Conservation (phyloP, 2,329 filamentous ascomycete genomes). For the Diplodia mutila region DNA sequence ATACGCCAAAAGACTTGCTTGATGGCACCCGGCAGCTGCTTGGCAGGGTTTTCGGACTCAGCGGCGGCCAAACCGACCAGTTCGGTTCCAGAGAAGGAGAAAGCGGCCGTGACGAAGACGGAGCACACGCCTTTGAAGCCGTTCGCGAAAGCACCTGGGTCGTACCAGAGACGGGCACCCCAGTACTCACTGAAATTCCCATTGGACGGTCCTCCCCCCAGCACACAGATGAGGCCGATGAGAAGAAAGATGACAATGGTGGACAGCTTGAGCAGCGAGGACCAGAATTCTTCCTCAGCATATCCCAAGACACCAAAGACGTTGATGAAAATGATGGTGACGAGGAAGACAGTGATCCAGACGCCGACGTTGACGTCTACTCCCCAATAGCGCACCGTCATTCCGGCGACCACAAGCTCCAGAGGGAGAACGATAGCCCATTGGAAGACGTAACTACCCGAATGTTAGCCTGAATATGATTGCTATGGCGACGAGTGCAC, state of each 20-base stretch:
- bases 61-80: slow-evolving; percentile 77
- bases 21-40: slow-evolving; percentile 84
- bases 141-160: slow-evolving; percentile 83
- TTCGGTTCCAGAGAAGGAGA: slow-evolving; percentile 76
- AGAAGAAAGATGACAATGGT: slow-evolving; percentile 90
- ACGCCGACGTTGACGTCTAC: slow-evolving; percentile 61
- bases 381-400: slow-evolving; percentile 84
- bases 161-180: slow-evolving; percentile 74
- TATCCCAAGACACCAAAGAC: slow-evolving; percentile 87
- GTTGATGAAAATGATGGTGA: slow-evolving; percentile 78
- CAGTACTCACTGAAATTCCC: slow-evolving; percentile 62
- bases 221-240: slow-evolving; percentile 82
- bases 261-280: slow-evolving; percentile 82
- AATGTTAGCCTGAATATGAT: too few species aligned
- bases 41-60: slow-evolving; percentile 77
- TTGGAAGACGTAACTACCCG: slow-evolving; percentile 70
- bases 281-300: slow-evolving; percentile 86
- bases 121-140: slow-evolving; percentile 83
- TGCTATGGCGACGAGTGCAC: too few species aligned
- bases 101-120: slow-evolving; percentile 76
- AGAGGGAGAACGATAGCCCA: slow-evolving; percentile 84
- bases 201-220: slow-evolving; percentile 66
- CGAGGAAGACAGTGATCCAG: slow-evolving; percentile 82
- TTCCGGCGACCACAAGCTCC: slow-evolving; percentile 83
- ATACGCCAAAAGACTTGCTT: slow-evolving; percentile 98